Evolutionary conservation across 31 red algal species (phyloP), one percentile per base, ranked within the genome.

Genomic region (Endocladia muricata): DNA sequence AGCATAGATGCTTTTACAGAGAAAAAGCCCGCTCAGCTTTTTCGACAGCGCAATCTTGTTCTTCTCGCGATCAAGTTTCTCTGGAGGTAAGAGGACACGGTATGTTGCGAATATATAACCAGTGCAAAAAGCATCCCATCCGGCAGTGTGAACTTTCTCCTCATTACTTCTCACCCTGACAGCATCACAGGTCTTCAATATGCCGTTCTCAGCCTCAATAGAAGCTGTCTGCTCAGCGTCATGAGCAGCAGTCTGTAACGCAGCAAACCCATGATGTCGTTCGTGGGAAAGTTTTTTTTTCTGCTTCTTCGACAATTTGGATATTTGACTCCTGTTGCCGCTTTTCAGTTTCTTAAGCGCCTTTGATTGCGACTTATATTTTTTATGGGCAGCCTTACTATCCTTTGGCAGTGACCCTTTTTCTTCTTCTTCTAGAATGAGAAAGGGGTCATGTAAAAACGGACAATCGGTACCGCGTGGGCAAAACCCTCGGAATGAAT

Each of bases 111-210:
- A 98, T 25, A 92, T 68, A 70, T 87, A 95, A 11, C 96, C 96
- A 9, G 96, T 98, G 40, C 81, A 87, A 67, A 92, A 98, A 8
- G 96, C 96, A 72, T 98, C 96, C 76, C 94, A 98, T 3, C 96
- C 96, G 31, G 96, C 96, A 21, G 91, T 85, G 68, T 98, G 96
- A 1, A 59, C 74, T 38, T 87, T 68, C 5, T 58, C 55, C 25
- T 65, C 67, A 22, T 61, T 28, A 2, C 29, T 30, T 35, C 40
- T 38, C 65, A 22, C 0, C 25, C 55, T 58, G 13, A 4, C 6
- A 28, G 58, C 30, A 36, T 31, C 51, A 3, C 22, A 28, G 3
- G 26, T 63, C 61, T 25, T 41, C n/a, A 15, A 3, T 41, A 64
- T n/a, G 32, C 19, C 33, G 3, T 1, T 3, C 19, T 63, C 64